Percentiles rank a stretch among this genome's conserved stretches.
Evolutionary conservation across 495 filamentous ascomycete species (phyloP).

Genomic region (Neurospora sp.): DNA sequence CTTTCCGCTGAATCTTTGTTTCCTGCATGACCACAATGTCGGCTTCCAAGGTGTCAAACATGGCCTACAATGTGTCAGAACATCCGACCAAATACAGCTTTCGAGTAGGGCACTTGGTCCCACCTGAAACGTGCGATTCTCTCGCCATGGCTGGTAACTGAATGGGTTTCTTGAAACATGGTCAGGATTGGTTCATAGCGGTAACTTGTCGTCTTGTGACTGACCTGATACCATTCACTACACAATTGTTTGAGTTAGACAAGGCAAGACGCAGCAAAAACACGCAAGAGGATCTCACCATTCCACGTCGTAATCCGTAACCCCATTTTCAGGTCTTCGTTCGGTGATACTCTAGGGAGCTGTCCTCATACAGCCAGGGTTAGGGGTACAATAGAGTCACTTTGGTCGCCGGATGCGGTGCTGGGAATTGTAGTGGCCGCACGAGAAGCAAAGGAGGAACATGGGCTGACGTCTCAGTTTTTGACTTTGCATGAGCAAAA

Average conservation of each 20-base stretch:
- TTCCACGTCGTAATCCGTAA: conserved; percentile 89
- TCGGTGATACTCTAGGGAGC: background rate
- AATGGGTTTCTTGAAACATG: conserved; percentile 67
- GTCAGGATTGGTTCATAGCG: background rate
- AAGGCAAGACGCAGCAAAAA: conserved; percentile 8
- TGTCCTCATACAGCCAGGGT: background rate
- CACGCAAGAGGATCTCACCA: conserved; percentile 38
- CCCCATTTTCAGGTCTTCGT: conserved; percentile 41
- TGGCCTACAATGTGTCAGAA: conserved; percentile 31
- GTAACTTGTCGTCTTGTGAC: conserved; percentile 6
- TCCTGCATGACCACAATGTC: conserved; percentile 96
- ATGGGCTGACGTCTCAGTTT: background rate
- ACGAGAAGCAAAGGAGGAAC: background rate
- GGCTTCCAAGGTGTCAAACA: conserved; percentile 90
- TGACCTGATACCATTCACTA: conserved; percentile 91
- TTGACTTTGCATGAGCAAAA: background rate
- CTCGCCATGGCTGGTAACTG: conserved; percentile 88
- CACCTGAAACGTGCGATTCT: conserved; percentile 67
- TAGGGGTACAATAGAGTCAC: background rate
- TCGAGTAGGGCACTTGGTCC: background rate
- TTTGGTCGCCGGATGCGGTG: background rate
- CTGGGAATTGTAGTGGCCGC: background rate
- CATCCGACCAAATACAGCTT: background rate
- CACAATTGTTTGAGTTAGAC: background rate
- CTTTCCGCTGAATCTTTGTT: conserved; percentile 91